Evolutionary conservation across 768 basidiomycete genomes (phyloP).

Genomic region (Podaxis carcinomalis): DNA sequence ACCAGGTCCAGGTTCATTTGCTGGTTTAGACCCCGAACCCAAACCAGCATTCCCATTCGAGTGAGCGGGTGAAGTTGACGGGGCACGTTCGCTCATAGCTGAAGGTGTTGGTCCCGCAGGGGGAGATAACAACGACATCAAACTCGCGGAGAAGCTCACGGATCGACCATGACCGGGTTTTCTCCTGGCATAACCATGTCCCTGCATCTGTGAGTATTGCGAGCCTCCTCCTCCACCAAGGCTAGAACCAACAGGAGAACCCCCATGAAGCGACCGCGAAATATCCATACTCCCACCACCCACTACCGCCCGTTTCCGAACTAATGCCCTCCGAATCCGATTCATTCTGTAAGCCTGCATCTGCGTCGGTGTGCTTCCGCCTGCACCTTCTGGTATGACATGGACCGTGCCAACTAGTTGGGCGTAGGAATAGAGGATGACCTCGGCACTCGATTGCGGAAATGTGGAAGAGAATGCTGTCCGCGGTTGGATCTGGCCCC

Average conservation of each 20-base stretch:
- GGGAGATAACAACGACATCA: conserved; percentile 14
- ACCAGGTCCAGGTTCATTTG: neutral
- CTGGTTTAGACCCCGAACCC: neutral
- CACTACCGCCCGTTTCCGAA: conserved; percentile 35
- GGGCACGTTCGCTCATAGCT: neutral
- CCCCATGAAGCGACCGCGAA: conserved; percentile 34
- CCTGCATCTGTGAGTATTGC: neutral
- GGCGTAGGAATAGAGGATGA: conserved; percentile 82
- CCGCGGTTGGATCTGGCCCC: conserved; percentile 23
- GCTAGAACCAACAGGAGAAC: neutral
- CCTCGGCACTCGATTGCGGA: conserved; percentile 50
- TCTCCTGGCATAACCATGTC: neutral
- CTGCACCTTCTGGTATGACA: conserved; percentile 38
- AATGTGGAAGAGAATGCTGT: conserved; percentile 42
- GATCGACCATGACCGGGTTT: conserved; percentile 6
- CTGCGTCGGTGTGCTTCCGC: conserved; percentile 31
- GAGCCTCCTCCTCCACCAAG: neutral
- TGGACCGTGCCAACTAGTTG: conserved; percentile 69
- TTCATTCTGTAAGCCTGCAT: conserved; percentile 44
- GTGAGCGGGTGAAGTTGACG: neutral
- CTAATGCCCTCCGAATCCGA: conserved; percentile 44
- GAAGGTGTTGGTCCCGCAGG: neutral
- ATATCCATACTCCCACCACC: conserved; percentile 85
- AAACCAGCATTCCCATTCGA: neutral
- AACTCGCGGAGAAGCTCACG: conserved; percentile 6